These are phyloP conservation scores for Circinella minor DNA, from an alignment of 371 early-diverging fungal species.

Conservation along the genomic window DNA sequence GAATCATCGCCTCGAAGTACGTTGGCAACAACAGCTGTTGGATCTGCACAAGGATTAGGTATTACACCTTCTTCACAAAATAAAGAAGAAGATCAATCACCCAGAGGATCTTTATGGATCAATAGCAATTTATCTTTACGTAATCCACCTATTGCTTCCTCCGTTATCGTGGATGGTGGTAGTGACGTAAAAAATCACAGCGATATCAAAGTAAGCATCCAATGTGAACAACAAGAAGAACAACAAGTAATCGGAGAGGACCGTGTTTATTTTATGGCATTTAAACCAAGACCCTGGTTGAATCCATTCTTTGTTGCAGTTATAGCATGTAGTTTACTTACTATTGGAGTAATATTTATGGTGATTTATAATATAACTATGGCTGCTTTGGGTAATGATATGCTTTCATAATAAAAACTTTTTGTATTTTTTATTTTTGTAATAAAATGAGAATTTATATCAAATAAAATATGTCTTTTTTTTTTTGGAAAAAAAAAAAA, in stretches of 20 bases:
- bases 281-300: slow-evolving; percentile 27
- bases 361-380: slow-evolving; percentile 42
- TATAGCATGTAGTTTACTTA: slow-evolving; percentile 23
- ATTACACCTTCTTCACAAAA: slow-evolving; percentile 14
- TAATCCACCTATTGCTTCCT: slow-evolving; percentile 4
- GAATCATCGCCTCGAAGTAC: slow-evolving; percentile 4
- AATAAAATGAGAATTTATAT: neutral
- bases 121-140: slow-evolving; percentile 8
- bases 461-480: too few relatives aligned
- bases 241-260: neutral
- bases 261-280: slow-evolving; percentile 22
- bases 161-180: neutral
- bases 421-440: neutral
- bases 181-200: neutral
- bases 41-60: slow-evolving; percentile 23
- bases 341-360: slow-evolving; percentile 40
- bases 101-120: slow-evolving; percentile 2
- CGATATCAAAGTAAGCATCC: neutral
- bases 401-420: slow-evolving; percentile 16
- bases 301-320: slow-evolving; percentile 46
- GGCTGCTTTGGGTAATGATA: slow-evolving; percentile 36
- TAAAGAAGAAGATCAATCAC: neutral
- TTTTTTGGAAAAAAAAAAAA: too few relatives aligned
- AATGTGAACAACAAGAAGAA: neutral
- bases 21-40: neutral